Evolutionary conservation across 768 basidiomycete genomes (phyloP).

Genomic region (Amanita jacksonii): DNA sequence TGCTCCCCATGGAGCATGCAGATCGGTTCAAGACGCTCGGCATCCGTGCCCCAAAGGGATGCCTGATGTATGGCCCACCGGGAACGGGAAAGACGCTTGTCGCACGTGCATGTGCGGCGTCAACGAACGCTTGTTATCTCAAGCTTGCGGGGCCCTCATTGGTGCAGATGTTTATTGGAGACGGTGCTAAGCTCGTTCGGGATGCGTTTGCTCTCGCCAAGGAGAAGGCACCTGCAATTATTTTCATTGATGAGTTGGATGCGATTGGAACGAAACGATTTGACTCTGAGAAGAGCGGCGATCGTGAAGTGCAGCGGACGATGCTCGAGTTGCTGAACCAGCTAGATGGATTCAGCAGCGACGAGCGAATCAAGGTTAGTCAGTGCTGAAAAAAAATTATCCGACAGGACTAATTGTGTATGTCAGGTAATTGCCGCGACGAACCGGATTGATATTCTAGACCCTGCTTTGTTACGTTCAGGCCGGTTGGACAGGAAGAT

Average conservation of each 20-base stretch:
- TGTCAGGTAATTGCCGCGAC: constrained; percentile 95
- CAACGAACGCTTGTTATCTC: constrained; percentile 95
- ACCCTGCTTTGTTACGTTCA: constrained; percentile 95
- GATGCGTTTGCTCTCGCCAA: constrained; percentile 98
- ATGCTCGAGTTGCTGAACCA: constrained; percentile 99
- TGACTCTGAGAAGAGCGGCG: constrained; percentile 97
- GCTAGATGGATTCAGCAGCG: constrained; percentile 94
- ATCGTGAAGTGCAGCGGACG: constrained; percentile 99
- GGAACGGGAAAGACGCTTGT: constrained; percentile 99
- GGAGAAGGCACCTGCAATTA: constrained; percentile 97
- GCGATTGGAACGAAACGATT: constrained; percentile 99
- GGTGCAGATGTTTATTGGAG: constrained; percentile 99
- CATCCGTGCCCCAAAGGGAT: constrained; percentile 95
- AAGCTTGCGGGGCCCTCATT: constrained; percentile 96
- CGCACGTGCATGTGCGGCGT: constrained; percentile 95
- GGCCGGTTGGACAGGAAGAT: constrained; percentile 98
- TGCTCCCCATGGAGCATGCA: constrained; percentile 96
- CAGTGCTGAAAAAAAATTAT: too few relatives aligned
- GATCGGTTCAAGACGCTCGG: constrained; percentile 99
- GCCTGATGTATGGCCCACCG: constrained; percentile 97
- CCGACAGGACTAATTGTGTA: constrained; percentile 7
- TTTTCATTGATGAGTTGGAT: constrained; percentile 97
- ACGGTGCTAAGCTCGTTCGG: constrained; percentile 96
- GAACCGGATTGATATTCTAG: constrained; percentile 96
- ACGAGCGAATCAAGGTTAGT: constrained; percentile 96